Percentiles rank a stretch among this genome's conserved stretches.
phyloP scores from a whole-genome alignment of 257 asterid genomes.

The Primulina tabacum region DNA sequence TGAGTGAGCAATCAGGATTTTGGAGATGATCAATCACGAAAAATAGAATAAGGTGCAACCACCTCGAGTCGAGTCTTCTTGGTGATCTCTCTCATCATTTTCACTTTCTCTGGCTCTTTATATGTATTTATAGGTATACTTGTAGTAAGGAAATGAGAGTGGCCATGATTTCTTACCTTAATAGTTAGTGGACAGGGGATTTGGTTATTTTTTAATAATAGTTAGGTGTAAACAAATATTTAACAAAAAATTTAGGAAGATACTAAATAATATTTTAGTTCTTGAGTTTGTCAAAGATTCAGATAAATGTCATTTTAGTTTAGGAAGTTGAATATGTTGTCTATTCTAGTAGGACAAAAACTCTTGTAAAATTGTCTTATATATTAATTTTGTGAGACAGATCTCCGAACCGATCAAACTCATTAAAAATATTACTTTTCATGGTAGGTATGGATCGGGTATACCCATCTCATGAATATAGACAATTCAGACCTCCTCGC shows the following conservation, averaged over 20 bases:
- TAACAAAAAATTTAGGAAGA: background rate
- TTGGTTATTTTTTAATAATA: background rate
- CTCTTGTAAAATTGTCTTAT: no score
- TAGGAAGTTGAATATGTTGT: background rate
- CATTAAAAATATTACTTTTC: no score
- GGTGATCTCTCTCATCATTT: constrained; percentile 17
- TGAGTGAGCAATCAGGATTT: background rate
- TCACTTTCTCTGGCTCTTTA: constrained; percentile 2
- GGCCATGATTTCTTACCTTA: constrained; percentile 21
- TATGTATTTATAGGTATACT: constrained; percentile 18
- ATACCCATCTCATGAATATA: no score
- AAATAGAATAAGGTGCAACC: background rate
- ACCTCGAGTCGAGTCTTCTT: background rate
- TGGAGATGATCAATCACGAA: background rate
- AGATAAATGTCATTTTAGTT: background rate
- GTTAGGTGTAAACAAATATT: background rate
- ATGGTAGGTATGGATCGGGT: no score
- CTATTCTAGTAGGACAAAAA: no score
- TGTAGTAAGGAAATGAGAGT: constrained; percentile 9
- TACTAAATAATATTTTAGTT: constrained; percentile 4
- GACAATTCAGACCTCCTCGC: no score
- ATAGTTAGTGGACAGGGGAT: background rate
- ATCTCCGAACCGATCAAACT: no score
- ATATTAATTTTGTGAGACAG: no score
- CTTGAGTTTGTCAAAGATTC: constrained; percentile 13